A percentile compares a stretch with the other conserved stretches of the same genome.
phyloP scores from a whole-genome alignment of 2,329 filamentous ascomycete species.

The Chaetomium strumarium region DNA sequence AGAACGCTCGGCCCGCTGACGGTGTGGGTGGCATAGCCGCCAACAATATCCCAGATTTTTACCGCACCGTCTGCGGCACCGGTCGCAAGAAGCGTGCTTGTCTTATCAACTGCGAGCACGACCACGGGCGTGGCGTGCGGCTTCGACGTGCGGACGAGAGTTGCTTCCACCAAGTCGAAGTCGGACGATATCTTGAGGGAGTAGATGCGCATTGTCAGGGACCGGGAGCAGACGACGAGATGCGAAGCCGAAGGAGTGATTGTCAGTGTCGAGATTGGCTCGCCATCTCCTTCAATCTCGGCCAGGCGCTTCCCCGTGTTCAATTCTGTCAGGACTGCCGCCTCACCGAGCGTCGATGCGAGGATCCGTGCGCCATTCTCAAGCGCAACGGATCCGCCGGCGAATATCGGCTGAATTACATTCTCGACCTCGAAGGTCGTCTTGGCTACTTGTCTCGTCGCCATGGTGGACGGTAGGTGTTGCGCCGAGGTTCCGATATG shows the following conservation, averaged over 20 bases:
- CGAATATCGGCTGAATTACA: conserved; percentile 88
- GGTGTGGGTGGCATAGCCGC: conserved; percentile 88
- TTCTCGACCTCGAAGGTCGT: conserved; percentile 83
- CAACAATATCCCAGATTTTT: conserved; percentile 93
- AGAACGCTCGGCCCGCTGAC: conserved; percentile 91
- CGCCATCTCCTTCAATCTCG: conserved; percentile 77
- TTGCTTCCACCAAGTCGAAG: conserved; percentile 54
- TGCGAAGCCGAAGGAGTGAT: conserved; percentile 83
- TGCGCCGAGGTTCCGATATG: conserved; percentile 9
- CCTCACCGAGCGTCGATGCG: conserved; percentile 85
- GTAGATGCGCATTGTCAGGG: conserved; percentile 93
- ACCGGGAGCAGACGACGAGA: conserved; percentile 85
- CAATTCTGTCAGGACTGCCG: conserved; percentile 81
- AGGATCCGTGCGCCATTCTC: conserved; percentile 76
- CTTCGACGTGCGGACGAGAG: conserved; percentile 74
- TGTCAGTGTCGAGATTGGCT: conserved; percentile 69
- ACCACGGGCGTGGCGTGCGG: conserved; percentile 88
- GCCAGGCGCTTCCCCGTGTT: conserved; percentile 76
- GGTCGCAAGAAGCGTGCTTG: conserved; percentile 83
- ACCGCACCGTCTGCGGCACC: conserved; percentile 89
- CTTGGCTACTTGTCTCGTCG: conserved; percentile 60
- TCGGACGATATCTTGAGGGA: conserved; percentile 56
- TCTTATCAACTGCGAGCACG: conserved; percentile 76
- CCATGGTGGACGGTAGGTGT: conserved; percentile 39
- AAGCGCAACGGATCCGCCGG: conserved; percentile 79